Percentiles rank a stretch among this genome's conserved stretches.
These are phyloP conservation scores for Melampsora abietis-canadensis DNA, from an alignment of 1,284 basidiomycete species.

Conservation along the genomic window DNA sequence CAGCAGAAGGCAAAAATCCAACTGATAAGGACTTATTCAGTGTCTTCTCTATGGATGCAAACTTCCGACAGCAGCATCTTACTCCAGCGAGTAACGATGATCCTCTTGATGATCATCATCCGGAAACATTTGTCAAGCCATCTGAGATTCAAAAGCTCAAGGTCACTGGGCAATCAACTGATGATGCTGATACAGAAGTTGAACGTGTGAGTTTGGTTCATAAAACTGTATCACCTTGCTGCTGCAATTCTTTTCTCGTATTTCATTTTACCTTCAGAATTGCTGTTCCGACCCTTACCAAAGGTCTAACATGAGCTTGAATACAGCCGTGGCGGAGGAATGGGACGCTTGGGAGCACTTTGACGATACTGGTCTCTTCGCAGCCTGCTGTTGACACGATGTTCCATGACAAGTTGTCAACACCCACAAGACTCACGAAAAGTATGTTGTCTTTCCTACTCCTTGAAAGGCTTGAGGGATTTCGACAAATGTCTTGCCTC, in stretches of 20 bases:
- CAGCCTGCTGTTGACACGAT: constrained; percentile 18
- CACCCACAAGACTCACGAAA: background rate
- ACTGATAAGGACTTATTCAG: background rate
- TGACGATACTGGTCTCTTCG: constrained; percentile 19
- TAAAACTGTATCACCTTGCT: background rate
- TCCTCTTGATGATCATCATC: constrained; percentile 10
- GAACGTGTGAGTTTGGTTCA: background rate
- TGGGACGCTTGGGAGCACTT: background rate
- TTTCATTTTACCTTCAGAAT: background rate
- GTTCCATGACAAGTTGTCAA: background rate
- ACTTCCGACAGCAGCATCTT: background rate
- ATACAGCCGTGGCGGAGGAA: background rate
- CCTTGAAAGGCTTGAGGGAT: background rate
- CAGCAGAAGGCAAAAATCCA: background rate
- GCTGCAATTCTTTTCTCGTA: background rate
- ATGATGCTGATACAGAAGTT: background rate
- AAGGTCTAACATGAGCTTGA: background rate
- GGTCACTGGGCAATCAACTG: background rate
- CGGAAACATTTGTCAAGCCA: constrained; percentile 5
- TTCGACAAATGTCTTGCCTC: background rate
- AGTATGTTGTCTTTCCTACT: background rate
- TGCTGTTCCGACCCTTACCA: constrained; percentile 13
- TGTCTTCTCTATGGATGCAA: constrained; percentile 2
- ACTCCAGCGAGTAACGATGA: constrained; percentile 19
- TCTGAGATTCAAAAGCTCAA: background rate